A percentile compares a stretch with the other conserved stretches of the same genome.
Evolutionary conservation across 805 yeast species (phyloP).

Genomic region (Candida hispaniensis): DNA sequence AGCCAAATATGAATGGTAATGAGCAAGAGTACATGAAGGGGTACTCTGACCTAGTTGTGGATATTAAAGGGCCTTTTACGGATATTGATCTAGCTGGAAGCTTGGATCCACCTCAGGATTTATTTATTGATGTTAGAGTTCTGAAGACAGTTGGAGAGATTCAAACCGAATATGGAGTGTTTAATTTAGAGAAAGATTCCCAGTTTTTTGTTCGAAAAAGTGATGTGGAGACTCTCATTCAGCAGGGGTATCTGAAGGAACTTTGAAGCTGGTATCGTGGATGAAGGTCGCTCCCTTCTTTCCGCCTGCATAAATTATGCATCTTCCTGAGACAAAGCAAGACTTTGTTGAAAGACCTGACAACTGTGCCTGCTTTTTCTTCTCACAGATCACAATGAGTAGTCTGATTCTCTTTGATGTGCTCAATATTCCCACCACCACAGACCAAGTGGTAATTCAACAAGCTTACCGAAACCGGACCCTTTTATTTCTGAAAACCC

Average conservation of each 20-base stretch:
- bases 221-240: constrained; percentile 87
- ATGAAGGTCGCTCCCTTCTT: too few relatives aligned
- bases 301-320: too few relatives aligned
- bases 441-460: too few relatives aligned
- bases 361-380: too few relatives aligned
- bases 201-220: constrained; percentile 90
- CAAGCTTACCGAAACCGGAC: constrained; percentile 13
- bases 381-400: too few relatives aligned
- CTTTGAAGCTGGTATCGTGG: too few relatives aligned
- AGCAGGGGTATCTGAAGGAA: constrained; percentile 85
- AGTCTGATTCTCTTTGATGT: too few relatives aligned
- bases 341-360: too few relatives aligned
- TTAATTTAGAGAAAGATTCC: constrained; percentile 83
- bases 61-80: constrained; percentile 65
- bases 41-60: constrained; percentile 61
- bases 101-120: constrained; percentile 81
- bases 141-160: constrained; percentile 92
- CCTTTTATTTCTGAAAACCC: constrained; percentile 6
- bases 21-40: constrained; percentile 70
- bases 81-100: constrained; percentile 83
- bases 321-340: too few relatives aligned
- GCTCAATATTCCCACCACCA: too few relatives aligned
- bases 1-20: constrained; percentile 49
- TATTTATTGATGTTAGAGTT: constrained; percentile 89
- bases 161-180: constrained; percentile 94